These are phyloP conservation scores for Exophiala sp. DNA, from an alignment of 2,329 filamentous ascomycete species.

Conservation along the genomic window DNA sequence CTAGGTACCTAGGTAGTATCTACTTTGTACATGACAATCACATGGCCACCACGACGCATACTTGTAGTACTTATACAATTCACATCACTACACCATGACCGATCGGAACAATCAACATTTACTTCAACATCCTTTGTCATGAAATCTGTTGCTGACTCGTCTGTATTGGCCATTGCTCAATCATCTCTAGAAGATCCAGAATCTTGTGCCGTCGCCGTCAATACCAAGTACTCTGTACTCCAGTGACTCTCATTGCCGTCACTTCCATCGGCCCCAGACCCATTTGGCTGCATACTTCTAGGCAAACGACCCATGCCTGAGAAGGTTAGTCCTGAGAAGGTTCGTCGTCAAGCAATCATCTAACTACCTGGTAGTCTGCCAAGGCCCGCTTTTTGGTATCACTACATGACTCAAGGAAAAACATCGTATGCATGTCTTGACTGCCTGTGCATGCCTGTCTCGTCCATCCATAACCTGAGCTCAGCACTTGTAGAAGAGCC, in stretches of 20 bases:
- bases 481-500: constrained; percentile 27
- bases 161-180: background rate
- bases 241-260: background rate
- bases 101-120: too few relatives aligned
- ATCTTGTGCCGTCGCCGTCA: background rate
- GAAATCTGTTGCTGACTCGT: background rate
- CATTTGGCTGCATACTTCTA: too few relatives aligned
- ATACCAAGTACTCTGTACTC: background rate
- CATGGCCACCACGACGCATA: too few relatives aligned
- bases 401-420: constrained; percentile 17
- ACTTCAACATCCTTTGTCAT: too few relatives aligned
- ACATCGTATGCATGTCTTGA: constrained; percentile 10
- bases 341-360: constrained; percentile 9
- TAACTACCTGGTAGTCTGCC: constrained; percentile 3
- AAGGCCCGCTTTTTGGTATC: constrained; percentile 25
- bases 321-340: too few relatives aligned
- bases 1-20: too few relatives aligned
- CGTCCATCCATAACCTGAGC: background rate
- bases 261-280: background rate
- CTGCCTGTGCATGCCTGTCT: too few relatives aligned
- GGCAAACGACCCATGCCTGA: too few relatives aligned
- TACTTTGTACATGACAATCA: too few relatives aligned
- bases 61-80: too few relatives aligned
- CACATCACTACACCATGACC: too few relatives aligned
- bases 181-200: too few relatives aligned